A percentile compares a stretch with the other conserved stretches of the same genome.
Conservation (phyloP, 352 stramenopile genomes). For the Phytophthora crassamura region DNA sequence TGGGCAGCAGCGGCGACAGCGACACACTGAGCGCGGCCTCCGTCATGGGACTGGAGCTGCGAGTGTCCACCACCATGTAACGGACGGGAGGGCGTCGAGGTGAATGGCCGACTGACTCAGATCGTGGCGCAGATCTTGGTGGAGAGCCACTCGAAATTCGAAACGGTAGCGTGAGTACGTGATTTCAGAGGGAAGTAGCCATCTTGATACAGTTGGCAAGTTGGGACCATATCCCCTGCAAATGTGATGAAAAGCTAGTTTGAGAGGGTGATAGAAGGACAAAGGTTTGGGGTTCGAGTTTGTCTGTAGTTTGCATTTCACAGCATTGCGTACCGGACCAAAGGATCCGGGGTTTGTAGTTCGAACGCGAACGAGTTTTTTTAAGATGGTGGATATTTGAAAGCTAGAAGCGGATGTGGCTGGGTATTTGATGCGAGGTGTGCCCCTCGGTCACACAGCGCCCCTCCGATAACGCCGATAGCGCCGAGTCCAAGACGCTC, state of each 20-base stretch:
- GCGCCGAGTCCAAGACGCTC: slow-evolving; percentile 58
- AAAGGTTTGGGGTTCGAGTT: too few relatives aligned
- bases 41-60: slow-evolving; percentile 42
- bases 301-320: too few relatives aligned
- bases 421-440: too few relatives aligned
- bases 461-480: slow-evolving; percentile 66
- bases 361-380: too few relatives aligned
- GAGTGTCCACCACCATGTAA: slow-evolving; percentile 55
- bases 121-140: slow-evolving; percentile 21
- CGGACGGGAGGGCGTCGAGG: not conserved
- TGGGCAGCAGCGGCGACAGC: slow-evolving; percentile 79
- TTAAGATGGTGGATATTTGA: too few relatives aligned
- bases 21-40: slow-evolving; percentile 74
- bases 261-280: too few relatives aligned
- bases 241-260: slow-evolving; percentile 2
- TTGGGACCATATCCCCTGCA: not conserved
- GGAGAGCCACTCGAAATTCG: slow-evolving; percentile 29
- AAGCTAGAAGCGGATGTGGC: too few relatives aligned
- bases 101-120: slow-evolving; percentile 22
- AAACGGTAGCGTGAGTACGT: slow-evolving; percentile 9
- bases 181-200: not conserved
- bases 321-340: too few relatives aligned
- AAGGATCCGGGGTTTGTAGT: too few relatives aligned
- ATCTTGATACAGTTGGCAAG: not conserved
- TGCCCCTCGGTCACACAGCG: too few relatives aligned